These are phyloP conservation scores for Pestalotiopsis sp. DNA, from an alignment of 2,329 filamentous ascomycete species.

Conservation along the genomic window DNA sequence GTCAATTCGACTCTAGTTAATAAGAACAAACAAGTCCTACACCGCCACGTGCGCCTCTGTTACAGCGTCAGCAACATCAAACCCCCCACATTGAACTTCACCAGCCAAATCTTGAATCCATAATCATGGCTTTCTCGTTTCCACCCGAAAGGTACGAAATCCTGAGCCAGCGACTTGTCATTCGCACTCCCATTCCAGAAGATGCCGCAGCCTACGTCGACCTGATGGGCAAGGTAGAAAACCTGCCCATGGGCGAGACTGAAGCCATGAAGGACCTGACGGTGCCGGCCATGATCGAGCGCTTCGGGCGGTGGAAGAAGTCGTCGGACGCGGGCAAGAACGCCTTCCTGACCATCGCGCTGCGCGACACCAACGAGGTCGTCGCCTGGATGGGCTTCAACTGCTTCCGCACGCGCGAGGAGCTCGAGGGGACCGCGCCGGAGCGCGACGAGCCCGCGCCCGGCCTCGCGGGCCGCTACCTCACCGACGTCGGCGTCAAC, in stretches of 20 bases:
- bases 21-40: no score
- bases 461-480: slow-evolving; percentile 3
- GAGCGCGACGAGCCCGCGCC: slow-evolving; percentile 5
- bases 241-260: slow-evolving; percentile 4
- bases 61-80: neutral
- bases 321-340: neutral
- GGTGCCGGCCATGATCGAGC: neutral
- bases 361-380: slow-evolving; percentile 9
- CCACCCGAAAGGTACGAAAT: neutral
- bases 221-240: slow-evolving; percentile 3
- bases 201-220: neutral
- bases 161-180: neutral
- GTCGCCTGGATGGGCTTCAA: slow-evolving; percentile 11
- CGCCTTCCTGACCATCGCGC: neutral
- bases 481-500: slow-evolving; percentile 6
- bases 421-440: neutral
- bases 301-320: slow-evolving; percentile 1
- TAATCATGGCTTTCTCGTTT: slow-evolving; percentile 3
- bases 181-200: neutral
- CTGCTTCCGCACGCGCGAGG: slow-evolving; percentile 1
- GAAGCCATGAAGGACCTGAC: neutral
- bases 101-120: neutral
- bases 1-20: neutral
- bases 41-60: no score
- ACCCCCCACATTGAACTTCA: neutral